Conservation (phyloP, 371 early-diverging fungal genomes). For the Saksenaea oblongispora region DNA sequence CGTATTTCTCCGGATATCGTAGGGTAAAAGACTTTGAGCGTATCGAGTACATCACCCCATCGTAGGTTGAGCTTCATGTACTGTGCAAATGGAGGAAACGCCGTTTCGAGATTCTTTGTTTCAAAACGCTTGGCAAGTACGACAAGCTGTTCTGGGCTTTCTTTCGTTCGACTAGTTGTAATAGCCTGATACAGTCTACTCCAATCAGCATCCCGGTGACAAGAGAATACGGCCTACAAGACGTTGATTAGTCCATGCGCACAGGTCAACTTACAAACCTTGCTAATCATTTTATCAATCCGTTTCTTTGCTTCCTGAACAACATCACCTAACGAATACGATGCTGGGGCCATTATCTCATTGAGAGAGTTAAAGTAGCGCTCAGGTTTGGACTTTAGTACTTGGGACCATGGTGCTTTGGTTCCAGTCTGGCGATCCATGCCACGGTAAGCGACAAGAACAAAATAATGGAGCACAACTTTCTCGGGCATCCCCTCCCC, state of each 20-base stretch:
- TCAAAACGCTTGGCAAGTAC: constrained; percentile 11
- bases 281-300: constrained; percentile 32
- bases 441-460: constrained; percentile 33
- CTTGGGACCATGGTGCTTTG: constrained; percentile 21
- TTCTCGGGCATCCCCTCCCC: constrained; percentile 3
- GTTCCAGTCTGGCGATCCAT: constrained; percentile 20
- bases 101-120: constrained; percentile 18
- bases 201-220: constrained; percentile 38
- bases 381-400: constrained; percentile 22
- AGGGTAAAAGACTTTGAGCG: constrained; percentile 33
- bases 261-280: constrained; percentile 27
- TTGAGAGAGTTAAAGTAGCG: constrained; percentile 18
- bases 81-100: constrained; percentile 23
- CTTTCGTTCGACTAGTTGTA: constrained; percentile 4
- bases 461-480: constrained; percentile 33
- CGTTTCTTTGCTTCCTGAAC: constrained; percentile 29
- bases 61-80: constrained; percentile 27
- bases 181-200: constrained; percentile 32
- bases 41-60: constrained; percentile 36
- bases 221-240: constrained; percentile 27
- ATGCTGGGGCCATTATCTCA: constrained; percentile 28
- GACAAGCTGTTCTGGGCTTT: background rate
- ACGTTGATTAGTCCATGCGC: background rate
- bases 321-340: constrained; percentile 26
- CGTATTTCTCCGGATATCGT: constrained; percentile 31